These are phyloP conservation scores for Mortierella sp. DNA, from an alignment of 371 early-diverging fungal genomes.

Conservation along the genomic window DNA sequence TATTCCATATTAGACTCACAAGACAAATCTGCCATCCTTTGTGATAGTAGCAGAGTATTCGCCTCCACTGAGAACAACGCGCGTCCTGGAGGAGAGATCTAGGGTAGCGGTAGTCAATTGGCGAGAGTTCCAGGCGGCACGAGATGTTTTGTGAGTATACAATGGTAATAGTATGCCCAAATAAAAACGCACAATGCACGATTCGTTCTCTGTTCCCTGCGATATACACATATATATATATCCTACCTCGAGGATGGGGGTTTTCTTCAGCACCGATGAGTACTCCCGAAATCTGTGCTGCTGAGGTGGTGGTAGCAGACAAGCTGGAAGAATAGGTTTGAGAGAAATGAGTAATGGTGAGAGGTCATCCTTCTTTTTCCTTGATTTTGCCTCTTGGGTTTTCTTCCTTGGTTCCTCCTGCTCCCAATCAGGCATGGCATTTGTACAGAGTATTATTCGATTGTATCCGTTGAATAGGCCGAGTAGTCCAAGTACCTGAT, in stretches of 20 bases:
- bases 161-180: background rate
- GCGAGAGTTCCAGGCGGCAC: background rate
- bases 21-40: conserved; percentile 44
- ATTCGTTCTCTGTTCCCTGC: too few relatives aligned
- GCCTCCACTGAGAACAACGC: conserved; percentile 51
- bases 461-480: background rate
- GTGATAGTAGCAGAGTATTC: conserved; percentile 41
- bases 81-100: conserved; percentile 44
- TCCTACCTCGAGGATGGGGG: conserved; percentile 32
- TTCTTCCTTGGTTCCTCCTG: too few relatives aligned
- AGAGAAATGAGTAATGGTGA: background rate
- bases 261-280: conserved; percentile 28
- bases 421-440: too few relatives aligned
- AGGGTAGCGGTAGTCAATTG: background rate
- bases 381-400: too few relatives aligned
- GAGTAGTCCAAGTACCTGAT: conserved; percentile 19
- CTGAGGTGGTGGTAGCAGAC: conserved; percentile 18
- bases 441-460: background rate
- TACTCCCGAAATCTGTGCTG: conserved; percentile 28
- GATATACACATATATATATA: background rate
- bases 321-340: conserved; percentile 19
- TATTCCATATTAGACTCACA: conserved; percentile 22
- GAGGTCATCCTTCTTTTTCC: background rate
- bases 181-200: background rate
- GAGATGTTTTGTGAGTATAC: background rate